Conservation (phyloP, 73 alveolate species). For the Paramecium biaurelia region DNA sequence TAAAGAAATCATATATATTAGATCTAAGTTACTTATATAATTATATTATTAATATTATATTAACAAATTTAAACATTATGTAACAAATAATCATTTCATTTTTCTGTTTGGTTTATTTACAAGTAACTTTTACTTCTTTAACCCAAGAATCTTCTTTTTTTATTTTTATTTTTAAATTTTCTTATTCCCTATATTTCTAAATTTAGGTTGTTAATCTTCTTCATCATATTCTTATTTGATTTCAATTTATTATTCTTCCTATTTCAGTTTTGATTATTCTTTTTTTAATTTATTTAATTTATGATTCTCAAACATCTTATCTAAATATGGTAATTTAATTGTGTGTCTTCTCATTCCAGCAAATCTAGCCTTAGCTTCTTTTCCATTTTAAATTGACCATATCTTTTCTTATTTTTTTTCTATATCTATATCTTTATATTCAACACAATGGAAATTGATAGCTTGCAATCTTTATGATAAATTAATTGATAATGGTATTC, state of each 20-base stretch:
- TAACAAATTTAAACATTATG: neutral
- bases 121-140: neutral
- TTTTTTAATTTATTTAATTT: neutral
- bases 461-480: neutral
- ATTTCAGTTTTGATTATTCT: neutral
- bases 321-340: neutral
- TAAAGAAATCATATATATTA: too few species aligned
- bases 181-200: neutral
- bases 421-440: neutral
- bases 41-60: neutral
- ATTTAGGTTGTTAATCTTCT: neutral
- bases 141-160: neutral
- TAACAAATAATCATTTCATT: neutral
- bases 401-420: neutral
- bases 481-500: neutral
- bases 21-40: too few species aligned
- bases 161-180: neutral
- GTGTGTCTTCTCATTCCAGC: conserved; percentile 46
- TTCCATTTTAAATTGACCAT: conserved; percentile 16
- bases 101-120: neutral
- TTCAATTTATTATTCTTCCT: neutral
- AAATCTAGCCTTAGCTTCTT: conserved; percentile 41
- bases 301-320: conserved; percentile 12
- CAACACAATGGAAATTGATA: neutral
- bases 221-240: neutral